These are phyloP conservation scores for Plenodomus lindquistii DNA, from an alignment of 2,329 filamentous ascomycete species.

Conservation along the genomic window DNA sequence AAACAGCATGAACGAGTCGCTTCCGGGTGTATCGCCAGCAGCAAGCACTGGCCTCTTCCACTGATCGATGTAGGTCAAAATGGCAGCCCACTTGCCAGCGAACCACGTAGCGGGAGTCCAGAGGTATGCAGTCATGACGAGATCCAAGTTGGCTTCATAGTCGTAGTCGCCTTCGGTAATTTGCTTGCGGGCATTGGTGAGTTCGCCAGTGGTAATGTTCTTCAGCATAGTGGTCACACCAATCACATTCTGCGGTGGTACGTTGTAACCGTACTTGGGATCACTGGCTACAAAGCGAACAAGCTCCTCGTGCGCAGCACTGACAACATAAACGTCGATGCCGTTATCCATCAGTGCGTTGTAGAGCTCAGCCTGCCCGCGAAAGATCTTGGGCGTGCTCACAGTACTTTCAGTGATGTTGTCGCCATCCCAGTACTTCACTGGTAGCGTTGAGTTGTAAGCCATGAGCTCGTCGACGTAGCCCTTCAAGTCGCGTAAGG, in stretches of 20 bases:
- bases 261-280: constrained; percentile 38
- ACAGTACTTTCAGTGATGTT: constrained; percentile 21
- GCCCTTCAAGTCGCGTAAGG: constrained; percentile 28
- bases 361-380: constrained; percentile 32
- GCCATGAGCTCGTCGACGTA: constrained; percentile 38
- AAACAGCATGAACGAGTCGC: constrained; percentile 38
- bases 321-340: constrained; percentile 36
- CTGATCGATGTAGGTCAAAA: constrained; percentile 34
- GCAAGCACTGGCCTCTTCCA: constrained; percentile 37
- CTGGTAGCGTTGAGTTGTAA: constrained; percentile 27
- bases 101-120: constrained; percentile 40
- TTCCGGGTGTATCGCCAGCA: constrained; percentile 35
- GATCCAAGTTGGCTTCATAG: constrained; percentile 27
- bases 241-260: constrained; percentile 35
- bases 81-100: constrained; percentile 36
- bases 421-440: constrained; percentile 33
- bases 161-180: constrained; percentile 31
- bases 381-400: constrained; percentile 29
- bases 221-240: constrained; percentile 35
- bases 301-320: constrained; percentile 36
- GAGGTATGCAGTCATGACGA: constrained; percentile 31
- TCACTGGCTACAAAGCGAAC: constrained; percentile 38
- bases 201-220: constrained; percentile 28
- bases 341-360: constrained; percentile 36
- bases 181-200: constrained; percentile 34